Percentiles rank a stretch among this genome's conserved stretches.
phyloP scores from a whole-genome alignment of 306 rosid species.

The Erythrophleum fordii region DNA sequence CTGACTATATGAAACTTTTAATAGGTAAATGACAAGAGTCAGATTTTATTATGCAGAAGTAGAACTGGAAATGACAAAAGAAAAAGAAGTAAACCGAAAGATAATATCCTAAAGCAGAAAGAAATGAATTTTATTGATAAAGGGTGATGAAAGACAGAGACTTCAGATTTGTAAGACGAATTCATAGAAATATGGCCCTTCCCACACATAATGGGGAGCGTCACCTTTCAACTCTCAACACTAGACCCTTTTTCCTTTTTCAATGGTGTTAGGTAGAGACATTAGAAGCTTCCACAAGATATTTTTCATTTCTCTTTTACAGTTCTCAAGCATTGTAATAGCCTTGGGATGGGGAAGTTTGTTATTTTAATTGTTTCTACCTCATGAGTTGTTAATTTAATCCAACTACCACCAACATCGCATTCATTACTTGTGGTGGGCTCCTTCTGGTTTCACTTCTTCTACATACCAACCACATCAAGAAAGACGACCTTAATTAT shows the following conservation, averaged over 20 bases:
- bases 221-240: slow-evolving; percentile 27
- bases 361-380: too few species aligned
- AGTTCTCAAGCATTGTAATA: not conserved
- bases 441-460: not conserved
- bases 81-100: not conserved
- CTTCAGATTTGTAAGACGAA: not conserved
- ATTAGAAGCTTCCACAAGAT: slow-evolving; percentile 40
- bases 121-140: not conserved
- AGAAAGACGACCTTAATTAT: too few species aligned
- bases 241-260: slow-evolving; percentile 25
- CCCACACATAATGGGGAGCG: slow-evolving; percentile 9
- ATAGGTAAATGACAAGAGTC: slow-evolving; percentile 1
- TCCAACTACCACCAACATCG: slow-evolving; percentile 34
- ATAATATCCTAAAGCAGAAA: not conserved
- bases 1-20: not conserved
- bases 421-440: slow-evolving; percentile 7
- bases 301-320: slow-evolving; percentile 5
- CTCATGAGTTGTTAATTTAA: not conserved
- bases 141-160: not conserved
- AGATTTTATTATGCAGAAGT: slow-evolving; percentile 1
- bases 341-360: too few species aligned
- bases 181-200: slow-evolving; percentile 8
- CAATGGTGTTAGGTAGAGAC: slow-evolving; percentile 42
- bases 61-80: not conserved
- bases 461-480: not conserved